A percentile compares a stretch with the other conserved stretches of the same genome.
Evolutionary conservation across 2,329 filamentous ascomycete genomes (phyloP).

Genomic region (Trichoderma pleuroti): DNA sequence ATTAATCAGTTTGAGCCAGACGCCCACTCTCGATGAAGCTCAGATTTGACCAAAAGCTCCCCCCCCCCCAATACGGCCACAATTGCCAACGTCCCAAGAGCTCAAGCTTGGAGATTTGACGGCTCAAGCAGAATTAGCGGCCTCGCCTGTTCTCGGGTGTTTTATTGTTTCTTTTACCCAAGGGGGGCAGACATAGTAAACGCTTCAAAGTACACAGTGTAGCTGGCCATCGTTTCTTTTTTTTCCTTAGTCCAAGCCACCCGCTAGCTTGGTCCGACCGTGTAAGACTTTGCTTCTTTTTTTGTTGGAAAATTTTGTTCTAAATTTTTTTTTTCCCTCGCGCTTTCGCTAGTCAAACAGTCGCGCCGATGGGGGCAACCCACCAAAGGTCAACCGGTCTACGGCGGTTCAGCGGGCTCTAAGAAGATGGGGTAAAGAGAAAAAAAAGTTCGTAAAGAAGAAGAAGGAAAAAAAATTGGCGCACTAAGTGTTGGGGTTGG

Average conservation of each 20-base stretch:
- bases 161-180: background rate
- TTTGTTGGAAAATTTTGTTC: constrained; percentile 1
- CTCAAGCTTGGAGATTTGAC: background rate
- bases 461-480: background rate
- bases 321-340: background rate
- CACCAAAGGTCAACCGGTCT: background rate
- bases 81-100: background rate
- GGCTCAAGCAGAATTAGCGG: background rate
- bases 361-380: background rate
- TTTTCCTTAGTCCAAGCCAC: background rate
- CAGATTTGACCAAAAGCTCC: background rate
- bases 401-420: background rate
- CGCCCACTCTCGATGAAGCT: constrained; percentile 3
- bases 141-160: background rate
- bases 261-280: constrained; percentile 1
- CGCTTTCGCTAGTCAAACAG: constrained; percentile 10
- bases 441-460: background rate
- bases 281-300: background rate
- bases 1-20: background rate
- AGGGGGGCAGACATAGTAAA: constrained; percentile 5
- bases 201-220: constrained; percentile 3
- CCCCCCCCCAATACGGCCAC: background rate
- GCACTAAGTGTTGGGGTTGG: background rate
- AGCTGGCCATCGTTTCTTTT: background rate
- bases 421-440: background rate